Conservation (phyloP, 2,329 filamentous ascomycete genomes). For the Plectosphaerella sp. region DNA sequence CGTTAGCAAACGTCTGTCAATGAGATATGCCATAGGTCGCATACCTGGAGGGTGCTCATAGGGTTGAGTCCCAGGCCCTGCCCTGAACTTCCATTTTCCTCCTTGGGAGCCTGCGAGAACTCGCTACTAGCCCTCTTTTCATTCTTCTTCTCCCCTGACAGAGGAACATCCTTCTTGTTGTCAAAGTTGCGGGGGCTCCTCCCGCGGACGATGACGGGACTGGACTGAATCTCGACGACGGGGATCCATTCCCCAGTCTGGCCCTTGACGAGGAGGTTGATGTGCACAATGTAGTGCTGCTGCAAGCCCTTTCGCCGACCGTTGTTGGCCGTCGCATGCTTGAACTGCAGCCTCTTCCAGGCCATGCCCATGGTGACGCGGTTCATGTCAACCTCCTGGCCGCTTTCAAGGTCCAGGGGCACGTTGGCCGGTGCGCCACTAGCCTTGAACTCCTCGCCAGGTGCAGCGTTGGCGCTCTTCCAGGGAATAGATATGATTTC, state of each 20-base stretch:
- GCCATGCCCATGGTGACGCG: constrained; percentile 78
- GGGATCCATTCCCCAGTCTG: constrained; percentile 60
- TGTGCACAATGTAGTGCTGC: constrained; percentile 87
- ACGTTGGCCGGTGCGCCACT: constrained; percentile 48
- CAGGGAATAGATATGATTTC: constrained; percentile 97
- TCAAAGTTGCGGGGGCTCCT: constrained; percentile 93
- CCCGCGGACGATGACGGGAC: constrained; percentile 91
- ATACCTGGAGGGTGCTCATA: constrained; percentile 28
- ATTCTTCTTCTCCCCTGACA: constrained; percentile 51
- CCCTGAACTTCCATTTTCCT: constrained; percentile 15
- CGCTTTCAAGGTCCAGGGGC: constrained; percentile 49
- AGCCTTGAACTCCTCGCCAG: constrained; percentile 43
- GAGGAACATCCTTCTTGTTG: constrained; percentile 77
- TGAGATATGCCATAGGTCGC: no score
- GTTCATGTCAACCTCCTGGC: constrained; percentile 71
- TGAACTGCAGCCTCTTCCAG: constrained; percentile 93
- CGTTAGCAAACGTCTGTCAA: constrained; percentile 15
- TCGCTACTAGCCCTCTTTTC: constrained; percentile 39
- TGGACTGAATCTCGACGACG: constrained; percentile 82
- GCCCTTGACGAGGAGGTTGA: constrained; percentile 78
- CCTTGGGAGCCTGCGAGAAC: constrained; percentile 10
- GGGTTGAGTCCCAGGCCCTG: constrained; percentile 20
- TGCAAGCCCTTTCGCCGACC: constrained; percentile 89
- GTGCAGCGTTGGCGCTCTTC: constrained; percentile 68
- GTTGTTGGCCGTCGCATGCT: constrained; percentile 95